Percentiles rank a stretch among this genome's conserved stretches.
These are phyloP conservation scores for Mycena sanguinolenta DNA, from an alignment of 768 basidiomycete genomes.

Conservation along the genomic window DNA sequence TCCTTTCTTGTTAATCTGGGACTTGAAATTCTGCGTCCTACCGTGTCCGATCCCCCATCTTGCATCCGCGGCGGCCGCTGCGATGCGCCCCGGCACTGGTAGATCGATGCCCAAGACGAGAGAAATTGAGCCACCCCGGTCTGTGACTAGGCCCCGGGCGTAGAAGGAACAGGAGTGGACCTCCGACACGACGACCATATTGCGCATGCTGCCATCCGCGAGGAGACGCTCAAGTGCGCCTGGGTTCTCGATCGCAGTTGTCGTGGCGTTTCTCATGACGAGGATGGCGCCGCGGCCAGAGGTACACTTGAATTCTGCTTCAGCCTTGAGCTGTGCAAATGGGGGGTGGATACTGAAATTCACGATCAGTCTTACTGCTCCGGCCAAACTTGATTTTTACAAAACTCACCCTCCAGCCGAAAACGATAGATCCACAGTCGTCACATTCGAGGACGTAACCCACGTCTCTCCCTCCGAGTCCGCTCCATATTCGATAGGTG, in stretches of 20 bases:
- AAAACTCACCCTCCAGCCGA: conserved; percentile 7
- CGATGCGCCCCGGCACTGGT: conserved; percentile 37
- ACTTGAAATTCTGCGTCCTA: conserved; percentile 44
- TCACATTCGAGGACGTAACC: conserved; percentile 44
- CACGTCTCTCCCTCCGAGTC: conserved; percentile 41
- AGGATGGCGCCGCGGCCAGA: conserved; percentile 47
- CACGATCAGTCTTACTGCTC: no score
- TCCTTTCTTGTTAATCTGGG: conserved; percentile 38
- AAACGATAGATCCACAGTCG: conserved; percentile 35
- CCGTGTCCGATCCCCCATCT: conserved; percentile 44
- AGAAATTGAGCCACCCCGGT: conserved; percentile 37
- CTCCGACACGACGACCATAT: conserved; percentile 49
- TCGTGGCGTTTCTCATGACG: conserved; percentile 46
- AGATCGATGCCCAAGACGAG: conserved; percentile 42
- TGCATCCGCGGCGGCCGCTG: conserved; percentile 27
- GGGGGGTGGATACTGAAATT: conserved; percentile 16
- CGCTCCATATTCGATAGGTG: conserved; percentile 37
- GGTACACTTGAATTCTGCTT: conserved; percentile 45
- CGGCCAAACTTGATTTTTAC: background rate
- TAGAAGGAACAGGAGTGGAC: conserved; percentile 50
- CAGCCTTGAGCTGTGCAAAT: conserved; percentile 42
- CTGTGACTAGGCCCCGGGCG: conserved; percentile 43
- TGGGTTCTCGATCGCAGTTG: conserved; percentile 44
- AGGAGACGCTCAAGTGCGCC: conserved; percentile 45
- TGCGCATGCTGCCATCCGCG: conserved; percentile 40